These are phyloP conservation scores for Pigoraptor vietnamica DNA, from an alignment of 78 protist genomes.

Conservation along the genomic window DNA sequence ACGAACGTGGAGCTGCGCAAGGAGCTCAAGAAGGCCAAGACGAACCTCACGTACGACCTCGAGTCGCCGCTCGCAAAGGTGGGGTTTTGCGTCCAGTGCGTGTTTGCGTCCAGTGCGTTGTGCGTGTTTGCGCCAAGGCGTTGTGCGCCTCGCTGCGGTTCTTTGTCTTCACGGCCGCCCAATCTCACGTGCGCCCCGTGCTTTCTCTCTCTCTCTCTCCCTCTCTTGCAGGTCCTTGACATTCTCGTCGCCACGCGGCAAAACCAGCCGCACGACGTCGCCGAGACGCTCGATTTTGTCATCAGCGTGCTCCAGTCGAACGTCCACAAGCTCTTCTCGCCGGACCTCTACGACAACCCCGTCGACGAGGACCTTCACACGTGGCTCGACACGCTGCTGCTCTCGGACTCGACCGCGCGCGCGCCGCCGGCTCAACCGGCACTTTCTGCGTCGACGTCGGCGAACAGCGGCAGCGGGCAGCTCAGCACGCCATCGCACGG, in stretches of 20 bases:
- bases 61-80: not conserved
- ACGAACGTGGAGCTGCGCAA: not conserved
- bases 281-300: not conserved
- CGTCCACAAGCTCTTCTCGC: not conserved
- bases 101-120: too few relatives aligned
- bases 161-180: too few relatives aligned
- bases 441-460: not conserved
- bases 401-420: not conserved
- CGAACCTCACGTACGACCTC: not conserved
- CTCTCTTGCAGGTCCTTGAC: not conserved
- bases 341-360: not conserved
- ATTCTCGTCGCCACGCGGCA: not conserved
- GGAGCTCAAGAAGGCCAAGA: not conserved
- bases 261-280: not conserved
- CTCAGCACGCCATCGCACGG: too few relatives aligned
- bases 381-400: not conserved
- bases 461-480: not conserved
- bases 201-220: too few relatives aligned
- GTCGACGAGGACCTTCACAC: not conserved
- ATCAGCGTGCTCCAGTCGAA: not conserved
- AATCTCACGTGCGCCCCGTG: too few relatives aligned
- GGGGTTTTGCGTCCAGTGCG: too few relatives aligned
- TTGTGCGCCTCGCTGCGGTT: too few relatives aligned
- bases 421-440: not conserved
- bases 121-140: too few relatives aligned